Evolutionary conservation across 2,329 filamentous ascomycete species (phyloP).

Genomic region (Neopestalotiopsis sp.): DNA sequence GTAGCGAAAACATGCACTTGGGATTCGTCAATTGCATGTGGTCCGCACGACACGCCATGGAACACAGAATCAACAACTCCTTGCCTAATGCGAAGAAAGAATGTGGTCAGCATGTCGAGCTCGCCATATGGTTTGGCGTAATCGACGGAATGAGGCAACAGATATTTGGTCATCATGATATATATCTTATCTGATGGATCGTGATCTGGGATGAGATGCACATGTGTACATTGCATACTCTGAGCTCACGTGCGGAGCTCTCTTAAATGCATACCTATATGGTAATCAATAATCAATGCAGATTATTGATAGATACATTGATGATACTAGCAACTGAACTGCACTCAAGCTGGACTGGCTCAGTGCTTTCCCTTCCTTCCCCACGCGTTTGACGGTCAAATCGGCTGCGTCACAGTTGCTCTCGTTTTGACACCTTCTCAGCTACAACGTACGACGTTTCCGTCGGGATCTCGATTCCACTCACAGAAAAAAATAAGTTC

Average conservation of each 20-base stretch:
- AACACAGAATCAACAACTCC: too few relatives aligned
- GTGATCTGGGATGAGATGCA: background rate
- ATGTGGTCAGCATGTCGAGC: too few relatives aligned
- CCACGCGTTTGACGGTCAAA: background rate
- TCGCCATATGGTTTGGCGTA: too few relatives aligned
- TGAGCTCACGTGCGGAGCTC: background rate
- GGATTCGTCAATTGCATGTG: background rate
- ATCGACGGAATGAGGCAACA: too few relatives aligned
- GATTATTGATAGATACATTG: background rate
- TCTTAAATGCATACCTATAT: background rate
- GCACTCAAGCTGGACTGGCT: background rate
- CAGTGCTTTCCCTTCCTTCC: background rate
- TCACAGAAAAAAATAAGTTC: background rate
- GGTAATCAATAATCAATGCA: slow-evolving; percentile 1
- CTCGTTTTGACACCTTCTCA: background rate
- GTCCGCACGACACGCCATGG: background rate
- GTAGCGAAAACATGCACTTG: too few relatives aligned
- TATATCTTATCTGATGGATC: background rate
- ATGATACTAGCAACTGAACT: background rate
- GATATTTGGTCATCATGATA: too few relatives aligned
- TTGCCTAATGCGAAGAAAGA: too few relatives aligned
- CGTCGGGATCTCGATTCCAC: slow-evolving; percentile 1
- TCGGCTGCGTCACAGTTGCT: background rate
- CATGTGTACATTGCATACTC: background rate
- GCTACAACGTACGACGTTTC: background rate